These are phyloP conservation scores for Grosmannia clavigera DNA, from an alignment of 2,329 filamentous ascomycete species.

Conservation along the genomic window DNA sequence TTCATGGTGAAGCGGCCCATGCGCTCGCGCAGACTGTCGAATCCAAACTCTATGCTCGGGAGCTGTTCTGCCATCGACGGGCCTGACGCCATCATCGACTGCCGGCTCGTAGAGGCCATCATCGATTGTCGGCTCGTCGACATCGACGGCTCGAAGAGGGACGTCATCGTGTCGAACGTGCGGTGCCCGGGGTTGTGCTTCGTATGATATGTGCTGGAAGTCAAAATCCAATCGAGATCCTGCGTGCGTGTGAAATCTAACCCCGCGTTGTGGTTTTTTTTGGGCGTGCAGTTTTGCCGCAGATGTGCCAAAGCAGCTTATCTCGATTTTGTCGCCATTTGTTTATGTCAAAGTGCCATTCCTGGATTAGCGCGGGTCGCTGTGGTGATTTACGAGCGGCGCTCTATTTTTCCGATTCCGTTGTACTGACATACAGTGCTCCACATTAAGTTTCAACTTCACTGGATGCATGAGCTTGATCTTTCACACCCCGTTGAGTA, in stretches of 20 bases:
- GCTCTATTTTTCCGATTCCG: constrained; percentile 3
- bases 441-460: neutral
- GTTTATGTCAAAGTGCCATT: constrained; percentile 6
- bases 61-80: constrained; percentile 61
- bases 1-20: constrained; percentile 85
- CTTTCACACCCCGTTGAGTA: neutral
- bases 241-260: neutral
- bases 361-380: constrained; percentile 9
- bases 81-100: constrained; percentile 33
- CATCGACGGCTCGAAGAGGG: constrained; percentile 56
- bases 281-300: neutral
- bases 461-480: neutral
- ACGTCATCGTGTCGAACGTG: constrained; percentile 30
- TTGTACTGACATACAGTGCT: neutral
- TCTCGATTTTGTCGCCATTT: neutral
- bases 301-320: neutral
- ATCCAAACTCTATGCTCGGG: constrained; percentile 87
- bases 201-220: neutral
- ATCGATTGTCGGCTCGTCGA: constrained; percentile 52
- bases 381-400: constrained; percentile 7
- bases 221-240: neutral
- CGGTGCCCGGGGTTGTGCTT: neutral
- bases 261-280: neutral
- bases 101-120: constrained; percentile 45
- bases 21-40: constrained; percentile 86